Conservation (phyloP, 345 rosid genomes). For the Salix suchowensis region DNA sequence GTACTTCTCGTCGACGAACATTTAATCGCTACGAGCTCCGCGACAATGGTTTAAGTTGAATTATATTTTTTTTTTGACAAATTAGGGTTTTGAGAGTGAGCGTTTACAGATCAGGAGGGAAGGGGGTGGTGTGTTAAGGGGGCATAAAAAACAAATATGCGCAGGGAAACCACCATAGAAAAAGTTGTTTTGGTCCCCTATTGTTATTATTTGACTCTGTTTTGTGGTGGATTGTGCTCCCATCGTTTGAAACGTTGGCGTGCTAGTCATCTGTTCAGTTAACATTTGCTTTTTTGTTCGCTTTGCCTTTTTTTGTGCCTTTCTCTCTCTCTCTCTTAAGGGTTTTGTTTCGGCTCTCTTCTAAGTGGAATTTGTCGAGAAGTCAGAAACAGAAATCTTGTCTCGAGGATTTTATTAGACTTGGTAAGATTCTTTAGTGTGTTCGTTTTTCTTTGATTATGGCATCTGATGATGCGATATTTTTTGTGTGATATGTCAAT, state of each 20-base stretch:
- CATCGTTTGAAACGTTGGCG: slow-evolving; percentile 94
- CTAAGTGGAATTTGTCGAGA: too few species aligned
- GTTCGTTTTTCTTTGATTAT: too few species aligned
- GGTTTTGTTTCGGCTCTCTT: not conserved
- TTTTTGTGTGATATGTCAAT: too few species aligned
- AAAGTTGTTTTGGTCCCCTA: slow-evolving; percentile 47
- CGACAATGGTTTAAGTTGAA: not conserved
- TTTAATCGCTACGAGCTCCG: too few species aligned
- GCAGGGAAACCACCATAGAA: slow-evolving; percentile 57
- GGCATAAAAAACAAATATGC: slow-evolving; percentile 95
- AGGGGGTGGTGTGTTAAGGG: slow-evolving; percentile 37
- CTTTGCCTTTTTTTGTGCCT: not conserved
- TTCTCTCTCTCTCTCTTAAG: not conserved
- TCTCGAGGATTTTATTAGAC: not conserved
- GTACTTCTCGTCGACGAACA: too few species aligned
- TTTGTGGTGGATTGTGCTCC: slow-evolving; percentile 55
- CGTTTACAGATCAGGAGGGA: not conserved
- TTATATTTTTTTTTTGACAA: not conserved
- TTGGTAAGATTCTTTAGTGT: not conserved
- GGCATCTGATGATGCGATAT: too few species aligned
- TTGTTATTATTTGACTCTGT: slow-evolving; percentile 30
- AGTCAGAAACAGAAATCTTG: not conserved
- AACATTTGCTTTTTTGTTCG: slow-evolving; percentile 27
- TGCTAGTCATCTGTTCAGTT: slow-evolving; percentile 90
- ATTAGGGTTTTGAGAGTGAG: not conserved